Base-by-base conservation (phyloP, 306 rosid species). In the Carpinus fangiana region DNA sequence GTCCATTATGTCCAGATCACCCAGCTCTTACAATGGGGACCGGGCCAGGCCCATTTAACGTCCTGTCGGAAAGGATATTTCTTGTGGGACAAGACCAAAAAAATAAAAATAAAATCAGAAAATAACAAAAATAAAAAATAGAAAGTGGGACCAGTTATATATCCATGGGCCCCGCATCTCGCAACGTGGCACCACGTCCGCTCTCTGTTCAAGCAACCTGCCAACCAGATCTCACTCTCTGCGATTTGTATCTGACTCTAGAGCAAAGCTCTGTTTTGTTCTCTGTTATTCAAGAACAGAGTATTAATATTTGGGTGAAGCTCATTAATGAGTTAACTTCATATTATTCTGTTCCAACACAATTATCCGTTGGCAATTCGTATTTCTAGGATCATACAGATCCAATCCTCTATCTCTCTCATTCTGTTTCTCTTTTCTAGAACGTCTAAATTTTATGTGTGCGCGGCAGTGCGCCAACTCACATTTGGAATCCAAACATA, bases 381-480 rank as follows among this genome's bases (percentile, higher is more conserved):
- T 50, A 11, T 61, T 76, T 83, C 1, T 72, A 67, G 88, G 82
- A 18, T 20, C 56, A 79, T 72, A 86, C 80, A 75, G 91, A 85
- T 81, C 87, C 89, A 81, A 79, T 55, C 69, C 74, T 75, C 85
- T 84, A 73, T 41, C 81, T 55, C 60, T 18, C 62, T 45, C 69
- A 14, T 1, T 72, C 67, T 85, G 73, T 74, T 78, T 31, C 34
- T 31, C 34, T 31, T 31, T 31, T 73, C 74, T 36, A 20, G 78
- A 81, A 80, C 78, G 72, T 85, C 54, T 60, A 34, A 20, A 46
- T 76, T 74, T 77, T 57, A 62, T 69, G 5, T 60, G 76, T n/a
- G 62, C n/a, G n/a, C n/a, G n/a, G n/a, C n/a, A n/a, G n/a, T n/a
- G n/a, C 74, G 74, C 77, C 69, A 48, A 70, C 68, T 64, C 84